Percentiles rank a stretch among this genome's conserved stretches.
phyloP scores from a whole-genome alignment of 2,329 filamentous ascomycete species.

The Colletotrichum destructivum region DNA sequence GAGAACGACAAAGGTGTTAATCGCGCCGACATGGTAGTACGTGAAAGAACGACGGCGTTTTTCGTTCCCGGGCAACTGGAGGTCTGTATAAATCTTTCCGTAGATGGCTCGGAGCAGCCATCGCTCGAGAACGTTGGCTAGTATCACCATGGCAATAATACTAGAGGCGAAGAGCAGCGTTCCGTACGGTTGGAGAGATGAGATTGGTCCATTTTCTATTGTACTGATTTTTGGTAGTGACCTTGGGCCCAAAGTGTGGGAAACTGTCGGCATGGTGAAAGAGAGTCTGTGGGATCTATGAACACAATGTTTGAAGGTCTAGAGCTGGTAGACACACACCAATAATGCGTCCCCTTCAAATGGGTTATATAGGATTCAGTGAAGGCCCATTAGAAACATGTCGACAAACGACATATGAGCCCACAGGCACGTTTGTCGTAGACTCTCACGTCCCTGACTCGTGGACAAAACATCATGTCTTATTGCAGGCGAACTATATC shows the following conservation, averaged over 20 bases:
- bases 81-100: slow-evolving; percentile 7
- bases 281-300: not conserved
- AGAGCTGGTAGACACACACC: not conserved
- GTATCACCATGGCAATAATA: slow-evolving; percentile 24
- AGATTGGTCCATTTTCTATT: slow-evolving; percentile 28
- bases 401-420: not conserved
- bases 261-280: not conserved
- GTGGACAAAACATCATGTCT: not conserved
- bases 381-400: too few relatives aligned
- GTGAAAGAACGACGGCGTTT: slow-evolving; percentile 38
- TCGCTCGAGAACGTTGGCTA: slow-evolving; percentile 37
- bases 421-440: not conserved
- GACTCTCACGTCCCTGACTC: not conserved
- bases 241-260: not conserved
- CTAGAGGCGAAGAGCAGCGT: slow-evolving; percentile 29
- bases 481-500: not conserved
- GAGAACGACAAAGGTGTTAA: slow-evolving; percentile 25
- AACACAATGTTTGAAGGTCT: not conserved
- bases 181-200: slow-evolving; percentile 10
- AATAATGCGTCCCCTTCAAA: rapidly evolving
- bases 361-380: not conserved
- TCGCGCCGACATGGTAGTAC: slow-evolving; percentile 38
- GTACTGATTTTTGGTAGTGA: slow-evolving; percentile 28
- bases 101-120: slow-evolving; percentile 33
- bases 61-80: slow-evolving; percentile 31